Conservation (phyloP, 805 yeast genomes). For the Starmerella floris region DNA sequence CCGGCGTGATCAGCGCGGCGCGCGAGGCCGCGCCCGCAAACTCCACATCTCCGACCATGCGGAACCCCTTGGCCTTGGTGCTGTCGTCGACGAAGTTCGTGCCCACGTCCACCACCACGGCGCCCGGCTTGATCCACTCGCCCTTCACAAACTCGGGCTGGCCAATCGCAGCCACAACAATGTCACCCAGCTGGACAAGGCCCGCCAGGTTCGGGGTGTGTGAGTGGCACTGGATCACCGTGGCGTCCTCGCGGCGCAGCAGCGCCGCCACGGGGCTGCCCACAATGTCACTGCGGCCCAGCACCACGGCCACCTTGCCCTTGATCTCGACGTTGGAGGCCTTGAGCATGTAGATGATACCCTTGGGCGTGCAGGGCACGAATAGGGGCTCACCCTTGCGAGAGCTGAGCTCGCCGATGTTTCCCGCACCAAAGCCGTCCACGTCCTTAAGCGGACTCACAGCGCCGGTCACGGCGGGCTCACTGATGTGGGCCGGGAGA, state of each 20-base stretch:
- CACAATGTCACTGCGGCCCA: conserved; percentile 92
- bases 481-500: conserved; percentile 66
- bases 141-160: conserved; percentile 71
- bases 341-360: conserved; percentile 68
- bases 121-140: conserved; percentile 75
- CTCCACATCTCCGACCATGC: conserved; percentile 92
- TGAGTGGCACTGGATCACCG: conserved; percentile 81
- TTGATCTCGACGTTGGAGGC: conserved; percentile 49
- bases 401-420: conserved; percentile 82
- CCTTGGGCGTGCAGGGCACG: conserved; percentile 92
- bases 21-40: conserved; percentile 48
- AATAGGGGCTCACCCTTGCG: conserved; percentile 72
- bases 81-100: conserved; percentile 76
- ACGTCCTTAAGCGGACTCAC: conserved; percentile 81
- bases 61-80: conserved; percentile 59
- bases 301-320: conserved; percentile 81
- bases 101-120: conserved; percentile 87
- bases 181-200: conserved; percentile 58
- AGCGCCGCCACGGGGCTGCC: conserved; percentile 86
- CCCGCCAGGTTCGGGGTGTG: conserved; percentile 48
- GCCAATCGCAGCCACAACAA: conserved; percentile 87
- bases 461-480: conserved; percentile 62
- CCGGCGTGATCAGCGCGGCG: conserved; percentile 77
- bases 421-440: conserved; percentile 83
- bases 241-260: conserved; percentile 60